Base-by-base conservation (phyloP, 2,329 filamentous ascomycete species). In the Periconia sp. region DNA sequence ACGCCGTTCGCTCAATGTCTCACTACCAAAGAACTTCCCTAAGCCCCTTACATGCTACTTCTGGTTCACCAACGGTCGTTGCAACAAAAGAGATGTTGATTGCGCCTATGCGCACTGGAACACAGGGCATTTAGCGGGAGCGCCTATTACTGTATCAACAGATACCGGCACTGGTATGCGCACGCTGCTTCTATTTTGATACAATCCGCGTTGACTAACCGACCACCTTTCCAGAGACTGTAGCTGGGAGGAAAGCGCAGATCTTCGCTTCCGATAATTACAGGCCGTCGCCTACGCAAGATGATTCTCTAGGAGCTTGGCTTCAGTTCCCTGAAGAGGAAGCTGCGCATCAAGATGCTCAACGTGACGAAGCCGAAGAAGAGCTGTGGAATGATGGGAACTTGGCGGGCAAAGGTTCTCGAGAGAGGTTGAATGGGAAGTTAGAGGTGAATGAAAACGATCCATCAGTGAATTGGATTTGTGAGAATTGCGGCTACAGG, bases 41-140 rank as follows among this genome's bases (percentile, higher is more conserved):
- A 50, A 33, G 19, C 52, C 52, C 2, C 43, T 57, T 8, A 57
- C 55, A 10, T 57, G 55, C 43, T 54, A 52, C 45, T 52, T 54
- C 46, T 57, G 53, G 51, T 35, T 52, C 44, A 15, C 35, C 13
- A 47, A 37, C 30, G 47, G 52, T 11, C 15, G 35, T 3, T 54
- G 53, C 41, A 49, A 27, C 37, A 55, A 52, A 46, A 23, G 53
- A 30, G 49, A 50, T 41, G 46, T 41, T 19, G 46, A 56, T 30
- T 54, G 49, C 30, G 45, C 45, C 37, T 55, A 55, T 47, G 53
- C 53, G 15, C 49, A 59, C 37, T 49, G 35, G 40, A 47, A 55
- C 13, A 53, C 52, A 11, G 49, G 49, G n/a, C 42, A 49, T 37
- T 14, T 52, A 3, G 51, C 49, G 45, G 41, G 15, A 27, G 41